phyloP scores from a whole-genome alignment of 2,329 filamentous ascomycete genomes.

The Periglandula ipomoeae region DNA sequence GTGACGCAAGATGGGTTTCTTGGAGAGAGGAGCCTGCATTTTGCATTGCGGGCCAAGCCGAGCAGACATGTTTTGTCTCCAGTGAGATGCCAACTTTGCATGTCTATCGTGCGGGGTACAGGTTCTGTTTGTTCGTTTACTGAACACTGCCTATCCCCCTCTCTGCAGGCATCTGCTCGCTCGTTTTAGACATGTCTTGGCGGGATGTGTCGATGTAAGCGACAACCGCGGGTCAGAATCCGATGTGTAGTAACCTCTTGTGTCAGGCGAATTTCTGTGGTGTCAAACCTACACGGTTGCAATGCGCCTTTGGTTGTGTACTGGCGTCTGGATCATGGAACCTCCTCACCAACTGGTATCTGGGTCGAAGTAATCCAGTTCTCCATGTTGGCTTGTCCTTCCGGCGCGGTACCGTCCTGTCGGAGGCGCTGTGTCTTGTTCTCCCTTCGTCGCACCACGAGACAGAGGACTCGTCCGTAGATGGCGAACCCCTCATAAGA shows the following conservation, averaged over 20 bases:
- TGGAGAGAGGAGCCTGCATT: background rate
- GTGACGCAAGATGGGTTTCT: background rate
- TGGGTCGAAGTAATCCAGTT: slow-evolving; percentile 81
- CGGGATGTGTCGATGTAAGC: background rate
- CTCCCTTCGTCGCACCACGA: slow-evolving; percentile 74
- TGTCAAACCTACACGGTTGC: background rate
- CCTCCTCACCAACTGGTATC: slow-evolving; percentile 35
- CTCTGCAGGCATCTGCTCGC: background rate
- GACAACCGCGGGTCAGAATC: background rate
- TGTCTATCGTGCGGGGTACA: background rate
- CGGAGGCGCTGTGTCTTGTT: slow-evolving; percentile 31
- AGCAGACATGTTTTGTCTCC: background rate
- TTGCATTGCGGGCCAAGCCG: background rate
- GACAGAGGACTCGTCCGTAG: slow-evolving; percentile 83
- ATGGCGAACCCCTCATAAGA: slow-evolving; percentile 94
- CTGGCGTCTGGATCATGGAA: slow-evolving; percentile 15
- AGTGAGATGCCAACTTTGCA: background rate
- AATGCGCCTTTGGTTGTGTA: background rate
- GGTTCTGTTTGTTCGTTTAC: background rate
- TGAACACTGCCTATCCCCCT: no score
- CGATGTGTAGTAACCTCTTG: background rate
- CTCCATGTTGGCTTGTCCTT: slow-evolving; percentile 66
- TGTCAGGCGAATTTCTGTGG: background rate
- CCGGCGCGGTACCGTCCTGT: slow-evolving; percentile 23
- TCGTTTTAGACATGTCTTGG: background rate